phyloP scores from a whole-genome alignment of 2,329 filamentous ascomycete species.

The Colletotrichum eremochloae region DNA sequence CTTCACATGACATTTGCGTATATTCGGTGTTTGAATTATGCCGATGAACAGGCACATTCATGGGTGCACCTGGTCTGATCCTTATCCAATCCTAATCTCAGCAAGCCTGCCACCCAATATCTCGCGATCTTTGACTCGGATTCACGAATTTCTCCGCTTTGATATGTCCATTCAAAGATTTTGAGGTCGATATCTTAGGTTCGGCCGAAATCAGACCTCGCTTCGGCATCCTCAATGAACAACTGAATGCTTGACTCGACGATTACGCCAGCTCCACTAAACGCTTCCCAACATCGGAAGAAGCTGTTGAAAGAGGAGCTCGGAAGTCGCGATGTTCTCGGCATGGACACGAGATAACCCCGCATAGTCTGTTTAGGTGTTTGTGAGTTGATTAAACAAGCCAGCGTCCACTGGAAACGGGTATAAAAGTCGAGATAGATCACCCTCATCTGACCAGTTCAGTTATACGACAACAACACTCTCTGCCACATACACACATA shows the following conservation, averaged over 20 bases:
- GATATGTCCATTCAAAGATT: background rate
- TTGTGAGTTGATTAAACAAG: background rate
- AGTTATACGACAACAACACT: background rate
- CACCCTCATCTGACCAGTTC: background rate
- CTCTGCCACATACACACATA: background rate
- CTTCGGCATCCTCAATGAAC: background rate
- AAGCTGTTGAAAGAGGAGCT: background rate
- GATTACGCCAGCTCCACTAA: conserved; percentile 14
- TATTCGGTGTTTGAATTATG: background rate
- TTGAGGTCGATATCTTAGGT: too few relatives aligned
- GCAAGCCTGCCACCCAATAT: background rate
- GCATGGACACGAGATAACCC: background rate
- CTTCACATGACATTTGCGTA: conserved; percentile 17
- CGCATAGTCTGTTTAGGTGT: background rate
- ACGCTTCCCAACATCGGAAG: background rate
- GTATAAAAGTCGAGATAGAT: background rate
- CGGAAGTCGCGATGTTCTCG: background rate
- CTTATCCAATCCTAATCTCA: background rate
- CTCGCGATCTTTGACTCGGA: background rate
- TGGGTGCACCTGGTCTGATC: conserved; percentile 3
- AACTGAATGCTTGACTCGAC: conserved; percentile 7
- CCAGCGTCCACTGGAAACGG: background rate
- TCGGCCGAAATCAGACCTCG: background rate
- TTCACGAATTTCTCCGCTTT: background rate
- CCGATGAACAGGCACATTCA: background rate